Conservation (phyloP, 768 basidiomycete species). For the Mycena indigotica region DNA sequence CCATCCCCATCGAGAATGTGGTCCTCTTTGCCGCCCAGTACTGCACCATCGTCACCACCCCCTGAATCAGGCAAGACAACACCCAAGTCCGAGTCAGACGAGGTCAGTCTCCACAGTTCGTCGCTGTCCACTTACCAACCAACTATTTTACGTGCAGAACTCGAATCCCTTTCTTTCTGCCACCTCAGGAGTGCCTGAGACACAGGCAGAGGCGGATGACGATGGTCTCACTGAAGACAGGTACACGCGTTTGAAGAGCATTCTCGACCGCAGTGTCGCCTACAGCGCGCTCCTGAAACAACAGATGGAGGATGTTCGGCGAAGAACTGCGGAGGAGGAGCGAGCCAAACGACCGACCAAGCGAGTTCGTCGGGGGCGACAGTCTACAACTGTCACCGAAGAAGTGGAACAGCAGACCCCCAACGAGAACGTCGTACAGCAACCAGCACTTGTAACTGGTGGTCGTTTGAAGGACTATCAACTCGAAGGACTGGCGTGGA, state of each 20-base stretch:
- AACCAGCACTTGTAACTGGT: constrained; percentile 69
- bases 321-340: constrained; percentile 18
- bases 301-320: constrained; percentile 14
- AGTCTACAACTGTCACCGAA: constrained; percentile 18
- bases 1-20: not conserved
- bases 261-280: constrained; percentile 9
- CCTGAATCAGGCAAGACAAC: not conserved
- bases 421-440: constrained; percentile 6
- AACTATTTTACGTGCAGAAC: not conserved
- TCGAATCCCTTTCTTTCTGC: not conserved
- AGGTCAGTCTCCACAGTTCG: constrained; percentile 11
- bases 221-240: not conserved
- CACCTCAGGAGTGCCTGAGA: constrained; percentile 26
- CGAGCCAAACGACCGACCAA: constrained; percentile 14
- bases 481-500: constrained; percentile 93
- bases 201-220: constrained; percentile 17
- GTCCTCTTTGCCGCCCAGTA: constrained; percentile 3
- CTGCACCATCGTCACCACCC: not conserved
- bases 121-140: not conserved
- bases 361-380: not conserved
- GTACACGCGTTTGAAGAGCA: constrained; percentile 8
- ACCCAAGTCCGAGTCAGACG: not conserved
- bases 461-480: constrained; percentile 88
- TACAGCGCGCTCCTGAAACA: constrained; percentile 10
- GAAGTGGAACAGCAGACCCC: constrained; percentile 26